Conservation (phyloP, 805 yeast species). For the Nematodospora valgi region DNA sequence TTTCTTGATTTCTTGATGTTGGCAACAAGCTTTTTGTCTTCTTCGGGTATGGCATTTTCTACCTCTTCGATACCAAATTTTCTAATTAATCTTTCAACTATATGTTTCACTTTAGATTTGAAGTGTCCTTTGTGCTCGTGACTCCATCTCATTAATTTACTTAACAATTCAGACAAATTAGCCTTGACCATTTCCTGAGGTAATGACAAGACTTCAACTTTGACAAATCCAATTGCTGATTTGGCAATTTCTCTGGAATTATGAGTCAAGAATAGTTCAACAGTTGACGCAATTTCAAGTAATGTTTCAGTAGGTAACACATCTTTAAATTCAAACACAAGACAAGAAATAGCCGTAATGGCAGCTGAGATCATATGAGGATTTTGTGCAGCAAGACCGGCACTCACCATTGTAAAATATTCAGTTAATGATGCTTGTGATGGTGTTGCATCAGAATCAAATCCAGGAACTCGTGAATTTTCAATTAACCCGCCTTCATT, state of each 20-base stretch:
- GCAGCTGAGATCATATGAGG: slow-evolving; percentile 96
- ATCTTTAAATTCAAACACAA: slow-evolving; percentile 80
- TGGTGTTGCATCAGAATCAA: slow-evolving; percentile 60
- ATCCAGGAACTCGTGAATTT: slow-evolving; percentile 63
- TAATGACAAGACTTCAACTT: slow-evolving; percentile 78
- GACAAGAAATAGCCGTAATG: slow-evolving; percentile 82
- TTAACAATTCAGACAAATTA: slow-evolving; percentile 62
- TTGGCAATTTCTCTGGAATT: slow-evolving; percentile 92
- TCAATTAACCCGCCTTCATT: slow-evolving; percentile 61
- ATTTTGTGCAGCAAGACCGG: slow-evolving; percentile 91
- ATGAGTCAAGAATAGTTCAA: slow-evolving; percentile 86
- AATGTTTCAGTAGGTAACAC: slow-evolving; percentile 57
- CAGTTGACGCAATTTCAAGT: slow-evolving; percentile 76
- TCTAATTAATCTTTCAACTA: slow-evolving; percentile 85
- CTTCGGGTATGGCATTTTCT: slow-evolving; percentile 83
- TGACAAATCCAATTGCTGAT: slow-evolving; percentile 90
- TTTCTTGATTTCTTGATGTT: slow-evolving; percentile 85
- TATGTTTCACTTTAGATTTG: slow-evolving; percentile 88
- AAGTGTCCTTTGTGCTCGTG: slow-evolving; percentile 96
- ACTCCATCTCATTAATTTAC: slow-evolving; percentile 83
- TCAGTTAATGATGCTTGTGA: slow-evolving; percentile 70
- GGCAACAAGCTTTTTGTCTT: slow-evolving; percentile 74
- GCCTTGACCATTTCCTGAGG: slow-evolving; percentile 73
- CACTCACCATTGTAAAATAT: slow-evolving; percentile 88
- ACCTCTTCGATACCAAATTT: slow-evolving; percentile 87